These are phyloP conservation scores for Xerocomus brunneocitrinus DNA, from an alignment of 768 basidiomycete genomes.

Conservation along the genomic window DNA sequence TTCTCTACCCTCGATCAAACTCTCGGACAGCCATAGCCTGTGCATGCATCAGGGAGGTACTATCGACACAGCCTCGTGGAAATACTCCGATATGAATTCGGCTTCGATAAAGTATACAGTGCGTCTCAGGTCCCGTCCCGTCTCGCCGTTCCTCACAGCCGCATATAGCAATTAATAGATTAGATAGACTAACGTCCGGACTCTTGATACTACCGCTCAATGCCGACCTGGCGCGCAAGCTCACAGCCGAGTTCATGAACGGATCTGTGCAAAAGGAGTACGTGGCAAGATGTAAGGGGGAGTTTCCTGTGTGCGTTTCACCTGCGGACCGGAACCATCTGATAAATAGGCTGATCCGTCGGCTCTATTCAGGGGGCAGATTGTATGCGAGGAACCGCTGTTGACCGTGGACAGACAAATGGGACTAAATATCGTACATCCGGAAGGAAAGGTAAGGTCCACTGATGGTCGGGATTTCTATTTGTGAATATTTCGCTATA, in stretches of 20 bases:
- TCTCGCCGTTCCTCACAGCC: neutral
- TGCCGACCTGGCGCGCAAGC: conserved; percentile 56
- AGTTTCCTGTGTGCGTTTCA: conserved; percentile 76
- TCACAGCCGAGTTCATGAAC: conserved; percentile 78
- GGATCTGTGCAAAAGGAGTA: conserved; percentile 90
- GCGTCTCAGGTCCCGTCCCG: conserved; percentile 29
- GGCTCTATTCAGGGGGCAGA: conserved; percentile 53
- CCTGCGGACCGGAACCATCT: neutral
- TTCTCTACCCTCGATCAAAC: neutral
- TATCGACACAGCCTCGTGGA: conserved; percentile 84
- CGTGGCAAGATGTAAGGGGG: conserved; percentile 78
- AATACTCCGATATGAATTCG: conserved; percentile 81
- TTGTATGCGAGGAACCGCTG: conserved; percentile 81
- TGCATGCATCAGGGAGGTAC: conserved; percentile 90
- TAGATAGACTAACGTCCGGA: conserved; percentile 93
- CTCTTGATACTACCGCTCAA: conserved; percentile 90
- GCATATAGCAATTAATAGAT: conserved; percentile 77
- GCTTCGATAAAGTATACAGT: conserved; percentile 81
- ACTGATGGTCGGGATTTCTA: neutral
- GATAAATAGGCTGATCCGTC: neutral
- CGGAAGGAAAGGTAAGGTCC: conserved; percentile 77
- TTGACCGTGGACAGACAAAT: conserved; percentile 94
- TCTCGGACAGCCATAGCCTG: conserved; percentile 49
- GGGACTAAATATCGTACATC: conserved; percentile 94
- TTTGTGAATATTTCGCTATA: neutral